Conservation (phyloP, 495 filamentous ascomycete species). For the Podospora pseudopauciseta region DNA sequence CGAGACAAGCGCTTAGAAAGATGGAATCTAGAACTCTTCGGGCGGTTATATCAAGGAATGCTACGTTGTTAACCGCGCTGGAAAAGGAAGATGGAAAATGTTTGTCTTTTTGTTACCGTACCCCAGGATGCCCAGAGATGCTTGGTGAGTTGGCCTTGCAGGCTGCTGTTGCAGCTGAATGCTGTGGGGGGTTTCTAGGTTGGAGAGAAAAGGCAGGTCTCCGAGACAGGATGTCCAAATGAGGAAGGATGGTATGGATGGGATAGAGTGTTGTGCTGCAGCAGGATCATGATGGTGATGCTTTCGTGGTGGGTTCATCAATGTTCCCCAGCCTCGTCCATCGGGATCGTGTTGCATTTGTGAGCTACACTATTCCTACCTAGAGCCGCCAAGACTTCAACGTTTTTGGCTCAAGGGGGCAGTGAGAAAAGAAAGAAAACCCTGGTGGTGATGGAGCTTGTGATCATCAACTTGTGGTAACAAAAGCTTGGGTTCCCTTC, state of each 20-base stretch:
- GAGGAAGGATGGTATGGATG: background rate
- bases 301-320: background rate
- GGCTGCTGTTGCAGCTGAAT: too few species aligned
- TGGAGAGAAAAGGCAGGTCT: background rate
- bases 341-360: background rate
- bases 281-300: background rate
- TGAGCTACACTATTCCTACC: background rate
- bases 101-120: background rate
- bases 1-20: too few species aligned
- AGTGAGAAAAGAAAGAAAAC: background rate
- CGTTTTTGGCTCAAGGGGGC: background rate
- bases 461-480: background rate
- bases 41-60: too few species aligned
- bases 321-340: background rate
- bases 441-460: background rate
- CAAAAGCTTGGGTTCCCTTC: background rate
- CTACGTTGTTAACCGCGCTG: too few species aligned
- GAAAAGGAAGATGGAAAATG: too few species aligned
- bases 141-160: background rate
- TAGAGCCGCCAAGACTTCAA: background rate
- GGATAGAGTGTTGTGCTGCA: background rate
- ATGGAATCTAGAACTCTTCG: too few species aligned
- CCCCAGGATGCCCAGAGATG: background rate
- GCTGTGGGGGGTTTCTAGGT: background rate
- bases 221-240: background rate